phyloP scores from a whole-genome alignment of 2,329 filamentous ascomycete genomes.

The Fusarium circinatum region DNA sequence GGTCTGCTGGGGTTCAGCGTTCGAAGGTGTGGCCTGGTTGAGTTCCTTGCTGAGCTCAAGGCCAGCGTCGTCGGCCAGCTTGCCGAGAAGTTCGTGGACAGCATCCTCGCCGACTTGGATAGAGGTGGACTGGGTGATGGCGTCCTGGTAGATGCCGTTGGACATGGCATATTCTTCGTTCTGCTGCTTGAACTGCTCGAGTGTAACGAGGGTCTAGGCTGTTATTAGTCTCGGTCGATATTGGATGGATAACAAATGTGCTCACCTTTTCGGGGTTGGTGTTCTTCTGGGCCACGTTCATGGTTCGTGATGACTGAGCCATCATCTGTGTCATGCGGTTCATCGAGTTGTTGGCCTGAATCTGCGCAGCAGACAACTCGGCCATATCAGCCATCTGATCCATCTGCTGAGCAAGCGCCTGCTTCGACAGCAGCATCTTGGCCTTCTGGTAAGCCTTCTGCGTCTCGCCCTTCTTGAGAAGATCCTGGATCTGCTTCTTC shows the following conservation, averaged over 20 bases:
- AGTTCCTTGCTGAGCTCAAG: slow-evolving; percentile 84
- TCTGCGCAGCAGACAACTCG: slow-evolving; percentile 68
- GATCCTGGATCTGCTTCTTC: slow-evolving; percentile 71
- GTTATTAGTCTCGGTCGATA: background rate
- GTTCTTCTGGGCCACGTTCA: slow-evolving; percentile 67
- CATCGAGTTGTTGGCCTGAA: slow-evolving; percentile 73
- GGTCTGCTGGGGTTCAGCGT: slow-evolving; percentile 67
- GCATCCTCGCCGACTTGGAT: slow-evolving; percentile 81
- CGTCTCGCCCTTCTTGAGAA: slow-evolving; percentile 72
- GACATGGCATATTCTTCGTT: slow-evolving; percentile 73
- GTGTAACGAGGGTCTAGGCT: slow-evolving; percentile 65
- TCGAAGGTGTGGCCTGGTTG: slow-evolving; percentile 63
- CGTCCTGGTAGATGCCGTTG: slow-evolving; percentile 85
- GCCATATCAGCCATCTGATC: slow-evolving; percentile 73
- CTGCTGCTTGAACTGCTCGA: slow-evolving; percentile 70
- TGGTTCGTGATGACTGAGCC: slow-evolving; percentile 67
- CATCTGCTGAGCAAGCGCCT: slow-evolving; percentile 71
- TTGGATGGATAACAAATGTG: no score
- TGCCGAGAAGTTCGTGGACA: slow-evolving; percentile 84
- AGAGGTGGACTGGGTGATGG: slow-evolving; percentile 80
- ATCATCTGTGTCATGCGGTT: slow-evolving; percentile 74
- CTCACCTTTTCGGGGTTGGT: slow-evolving; percentile 67
- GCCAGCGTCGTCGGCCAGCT: slow-evolving; percentile 88
- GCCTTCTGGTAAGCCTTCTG: slow-evolving; percentile 71
- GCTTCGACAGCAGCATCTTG: slow-evolving; percentile 70